Base-by-base conservation (phyloP, 306 rosid species). In the Acacia crassicarpa region DNA sequence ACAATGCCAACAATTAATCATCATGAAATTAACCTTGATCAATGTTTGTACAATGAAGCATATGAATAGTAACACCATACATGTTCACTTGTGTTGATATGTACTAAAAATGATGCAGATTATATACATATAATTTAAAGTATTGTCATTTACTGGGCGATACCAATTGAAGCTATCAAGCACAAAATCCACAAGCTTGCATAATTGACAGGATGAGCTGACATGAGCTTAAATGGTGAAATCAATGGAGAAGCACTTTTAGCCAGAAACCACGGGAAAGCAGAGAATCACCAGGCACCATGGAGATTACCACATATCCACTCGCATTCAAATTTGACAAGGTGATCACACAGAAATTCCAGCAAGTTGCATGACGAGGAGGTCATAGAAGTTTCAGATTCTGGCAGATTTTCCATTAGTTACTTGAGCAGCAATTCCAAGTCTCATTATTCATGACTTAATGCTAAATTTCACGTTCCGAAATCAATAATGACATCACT, bases 391-490 rank as follows among this genome's bases (percentile, higher is more conserved):
- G 78, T 13, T 53, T 45, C 66, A 66, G 43, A 32, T 27, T 20
- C 58, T 56, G 68, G 53, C 38, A 38, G 68, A 17, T 56, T 56
- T 20, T 6, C 38, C 38, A 38, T 22, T 6, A 5, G 35, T 38
- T 56, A 38, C 78, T 56, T 17, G 78, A 38, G 68, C 51, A 65
- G 49, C 33, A n/a, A 54, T 56, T 56, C 30, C 58, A 71, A 69
- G 32, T 16, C 8, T 23, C 35, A 38, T 20, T 25, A 5, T 43
- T 69, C 22, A 51, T 32, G 13, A 41, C 11, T 27, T 54, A 51
- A 40, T 22, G 68, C 68, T 27, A 63, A 69, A 20, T n/a, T 49
- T 87, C 63, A 74, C 41, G 77, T 81, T 59, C 83, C 80, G 62
- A 72, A 49, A 65, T 63, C 69, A 63, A 27, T 63, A 63, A 63